Conservation (phyloP, 805 yeast species). For the Suhomyces sp. region DNA sequence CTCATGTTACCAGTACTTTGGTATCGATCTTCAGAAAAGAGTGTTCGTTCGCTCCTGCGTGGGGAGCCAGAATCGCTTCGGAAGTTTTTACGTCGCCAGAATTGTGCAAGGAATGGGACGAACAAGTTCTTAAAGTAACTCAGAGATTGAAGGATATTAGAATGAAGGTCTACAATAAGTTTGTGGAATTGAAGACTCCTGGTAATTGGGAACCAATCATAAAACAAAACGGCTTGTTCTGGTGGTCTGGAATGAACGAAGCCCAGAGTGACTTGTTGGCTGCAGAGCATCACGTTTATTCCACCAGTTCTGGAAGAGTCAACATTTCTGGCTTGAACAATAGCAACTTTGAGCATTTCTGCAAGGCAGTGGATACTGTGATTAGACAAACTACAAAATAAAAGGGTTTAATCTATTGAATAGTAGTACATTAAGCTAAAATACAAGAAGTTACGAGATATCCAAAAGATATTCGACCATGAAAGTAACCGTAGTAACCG, state of each 20-base stretch:
- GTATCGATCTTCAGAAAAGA: conserved; percentile 36
- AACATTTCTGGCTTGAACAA: conserved; percentile 45
- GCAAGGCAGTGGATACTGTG: conserved; percentile 35
- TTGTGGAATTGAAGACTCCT: conserved; percentile 37
- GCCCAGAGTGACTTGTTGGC: conserved; percentile 32
- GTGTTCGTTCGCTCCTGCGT: conserved; percentile 47
- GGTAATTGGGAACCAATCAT: conserved; percentile 41
- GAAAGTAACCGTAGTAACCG: background rate
- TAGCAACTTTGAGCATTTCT: conserved; percentile 36
- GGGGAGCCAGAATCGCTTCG: conserved; percentile 43
- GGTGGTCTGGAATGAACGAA: conserved; percentile 40
- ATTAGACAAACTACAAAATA: conserved; percentile 20
- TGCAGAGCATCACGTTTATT: conserved; percentile 37
- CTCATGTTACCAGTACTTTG: conserved; percentile 24
- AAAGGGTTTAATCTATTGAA: background rate
- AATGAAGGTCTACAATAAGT: conserved; percentile 23
- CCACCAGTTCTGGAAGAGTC: conserved; percentile 39
- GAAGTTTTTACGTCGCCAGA: conserved; percentile 25
- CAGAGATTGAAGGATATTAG: conserved; percentile 32
- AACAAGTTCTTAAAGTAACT: conserved; percentile 31
- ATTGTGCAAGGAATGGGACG: conserved; percentile 31
- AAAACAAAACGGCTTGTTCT: conserved; percentile 42
- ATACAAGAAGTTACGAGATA: background rate
- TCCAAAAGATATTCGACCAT: background rate
- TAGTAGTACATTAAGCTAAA: conserved; percentile 1